Conservation (phyloP, 2,329 filamentous ascomycete genomes). For the Bipolaris zeicola region DNA sequence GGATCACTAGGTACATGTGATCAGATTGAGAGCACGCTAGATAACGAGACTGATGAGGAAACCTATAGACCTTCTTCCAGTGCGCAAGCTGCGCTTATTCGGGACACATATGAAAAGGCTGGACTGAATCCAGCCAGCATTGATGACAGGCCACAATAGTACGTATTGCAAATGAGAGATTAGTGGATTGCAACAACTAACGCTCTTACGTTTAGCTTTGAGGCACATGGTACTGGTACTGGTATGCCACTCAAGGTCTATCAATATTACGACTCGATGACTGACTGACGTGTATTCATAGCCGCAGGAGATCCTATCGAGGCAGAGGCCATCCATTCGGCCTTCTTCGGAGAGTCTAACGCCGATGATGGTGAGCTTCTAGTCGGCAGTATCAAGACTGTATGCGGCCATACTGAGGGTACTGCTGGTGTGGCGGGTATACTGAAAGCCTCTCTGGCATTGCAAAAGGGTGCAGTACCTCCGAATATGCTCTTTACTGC, state of each 20-base stretch:
- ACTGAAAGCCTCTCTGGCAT: slow-evolving; percentile 46
- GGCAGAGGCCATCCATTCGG: slow-evolving; percentile 17
- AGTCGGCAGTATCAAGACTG: slow-evolving; percentile 42
- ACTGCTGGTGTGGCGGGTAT: slow-evolving; percentile 47
- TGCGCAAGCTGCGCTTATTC: slow-evolving; percentile 45
- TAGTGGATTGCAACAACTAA: too few relatives aligned
- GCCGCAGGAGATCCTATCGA: slow-evolving; percentile 36
- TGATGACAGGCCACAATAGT: too few relatives aligned
- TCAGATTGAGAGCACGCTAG: too few relatives aligned
- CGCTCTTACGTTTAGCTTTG: too few relatives aligned
- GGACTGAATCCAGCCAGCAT: slow-evolving; percentile 44
- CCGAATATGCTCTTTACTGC: slow-evolving; percentile 43
- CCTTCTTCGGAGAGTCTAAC: slow-evolving; percentile 14
- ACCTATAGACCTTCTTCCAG: too few relatives aligned
- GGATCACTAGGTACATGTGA: slow-evolving; percentile 49
- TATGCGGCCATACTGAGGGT: slow-evolving; percentile 52
- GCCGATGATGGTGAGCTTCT: slow-evolving; percentile 5
- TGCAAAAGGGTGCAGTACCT: slow-evolving; percentile 31
- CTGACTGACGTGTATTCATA: too few relatives aligned
- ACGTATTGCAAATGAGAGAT: too few relatives aligned
- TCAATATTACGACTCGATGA: too few relatives aligned
- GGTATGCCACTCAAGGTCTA: too few relatives aligned
- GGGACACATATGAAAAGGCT: slow-evolving; percentile 43
- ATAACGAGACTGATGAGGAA: too few relatives aligned
- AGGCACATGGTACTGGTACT: slow-evolving; percentile 35